Conservation (phyloP, 2,329 filamentous ascomycete species). For the Paracorniculantispora psalliotae region DNA sequence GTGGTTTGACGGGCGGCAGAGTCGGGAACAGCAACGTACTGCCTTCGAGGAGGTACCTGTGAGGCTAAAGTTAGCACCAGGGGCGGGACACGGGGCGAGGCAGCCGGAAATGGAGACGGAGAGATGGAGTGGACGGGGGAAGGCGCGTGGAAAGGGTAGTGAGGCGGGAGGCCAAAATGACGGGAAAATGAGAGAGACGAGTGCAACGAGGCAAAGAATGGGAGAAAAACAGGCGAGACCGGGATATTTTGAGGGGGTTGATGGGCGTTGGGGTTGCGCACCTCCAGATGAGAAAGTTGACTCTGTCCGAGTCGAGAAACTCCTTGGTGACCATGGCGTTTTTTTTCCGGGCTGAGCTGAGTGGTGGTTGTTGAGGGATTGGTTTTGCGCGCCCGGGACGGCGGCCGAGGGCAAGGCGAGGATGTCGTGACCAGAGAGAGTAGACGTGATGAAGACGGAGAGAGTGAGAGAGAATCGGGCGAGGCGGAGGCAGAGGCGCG, state of each 20-base stretch:
- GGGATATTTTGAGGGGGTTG: too few relatives aligned
- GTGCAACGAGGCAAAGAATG: constrained; percentile 17
- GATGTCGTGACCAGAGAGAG: not conserved
- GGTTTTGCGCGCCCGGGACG: constrained; percentile 12
- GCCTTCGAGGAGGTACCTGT: constrained; percentile 57
- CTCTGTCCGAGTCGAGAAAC: constrained; percentile 59
- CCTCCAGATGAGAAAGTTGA: constrained; percentile 70
- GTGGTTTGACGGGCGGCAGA: not conserved
- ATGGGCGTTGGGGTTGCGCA: constrained; percentile 49
- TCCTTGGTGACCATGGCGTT: constrained; percentile 50
- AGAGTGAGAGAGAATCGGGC: not conserved
- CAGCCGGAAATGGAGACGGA: constrained; percentile 8
- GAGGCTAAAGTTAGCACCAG: constrained; percentile 15
- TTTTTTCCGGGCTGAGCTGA: constrained; percentile 6
- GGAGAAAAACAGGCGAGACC: constrained; percentile 21
- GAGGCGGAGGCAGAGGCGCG: not conserved
- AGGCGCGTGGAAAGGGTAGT: too few relatives aligned
- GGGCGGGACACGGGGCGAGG: not conserved
- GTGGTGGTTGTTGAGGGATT: not conserved
- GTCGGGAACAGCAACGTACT: constrained; percentile 40
- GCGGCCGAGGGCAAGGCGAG: not conserved
- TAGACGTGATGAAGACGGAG: not conserved
- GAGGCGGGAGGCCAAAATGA: not conserved
- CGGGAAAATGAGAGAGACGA: constrained; percentile 12
- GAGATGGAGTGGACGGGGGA: constrained; percentile 1